Conservation (phyloP, 2,329 filamentous ascomycete species). For the Colletotrichum sp. region DNA sequence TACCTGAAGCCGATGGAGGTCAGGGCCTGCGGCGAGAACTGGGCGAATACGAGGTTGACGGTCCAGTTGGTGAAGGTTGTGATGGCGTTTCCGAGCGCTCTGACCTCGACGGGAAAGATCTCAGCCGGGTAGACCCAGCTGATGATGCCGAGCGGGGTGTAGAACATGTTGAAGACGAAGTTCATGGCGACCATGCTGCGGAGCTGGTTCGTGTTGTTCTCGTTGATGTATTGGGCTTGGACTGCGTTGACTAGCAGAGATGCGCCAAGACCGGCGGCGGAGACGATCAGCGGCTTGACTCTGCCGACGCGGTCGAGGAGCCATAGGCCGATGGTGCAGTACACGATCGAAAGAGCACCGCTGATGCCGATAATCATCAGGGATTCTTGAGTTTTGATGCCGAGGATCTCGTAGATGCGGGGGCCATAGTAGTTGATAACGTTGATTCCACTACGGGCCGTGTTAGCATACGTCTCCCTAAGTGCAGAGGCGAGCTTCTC, state of each 20-base stretch:
- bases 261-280: slow-evolving; percentile 31
- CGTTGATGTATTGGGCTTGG: slow-evolving; percentile 29
- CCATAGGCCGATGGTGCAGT: slow-evolving; percentile 49
- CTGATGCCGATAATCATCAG: slow-evolving; percentile 57
- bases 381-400: slow-evolving; percentile 45
- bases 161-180: slow-evolving; percentile 36
- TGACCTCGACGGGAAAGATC: slow-evolving; percentile 41
- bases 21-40: slow-evolving; percentile 51
- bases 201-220: slow-evolving; percentile 27
- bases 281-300: slow-evolving; percentile 51
- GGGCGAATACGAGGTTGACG: slow-evolving; percentile 48
- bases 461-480: neutral
- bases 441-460: slow-evolving; percentile 28
- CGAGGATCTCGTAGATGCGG: slow-evolving; percentile 47
- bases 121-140: slow-evolving; percentile 42
- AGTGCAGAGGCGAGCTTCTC: neutral
- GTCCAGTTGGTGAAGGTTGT: slow-evolving; percentile 34
- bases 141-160: slow-evolving; percentile 47
- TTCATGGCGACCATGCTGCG: slow-evolving; percentile 36
- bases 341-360: slow-evolving; percentile 52
- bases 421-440: slow-evolving; percentile 43
- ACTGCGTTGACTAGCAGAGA: slow-evolving; percentile 31
- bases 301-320: slow-evolving; percentile 52
- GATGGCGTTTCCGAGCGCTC: slow-evolving; percentile 31
- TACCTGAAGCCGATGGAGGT: slow-evolving; percentile 48